A percentile compares a stretch with the other conserved stretches of the same genome.
These are phyloP conservation scores for Pichia inconspicua DNA, from an alignment of 1,139 yeast genomes.

Conservation along the genomic window DNA sequence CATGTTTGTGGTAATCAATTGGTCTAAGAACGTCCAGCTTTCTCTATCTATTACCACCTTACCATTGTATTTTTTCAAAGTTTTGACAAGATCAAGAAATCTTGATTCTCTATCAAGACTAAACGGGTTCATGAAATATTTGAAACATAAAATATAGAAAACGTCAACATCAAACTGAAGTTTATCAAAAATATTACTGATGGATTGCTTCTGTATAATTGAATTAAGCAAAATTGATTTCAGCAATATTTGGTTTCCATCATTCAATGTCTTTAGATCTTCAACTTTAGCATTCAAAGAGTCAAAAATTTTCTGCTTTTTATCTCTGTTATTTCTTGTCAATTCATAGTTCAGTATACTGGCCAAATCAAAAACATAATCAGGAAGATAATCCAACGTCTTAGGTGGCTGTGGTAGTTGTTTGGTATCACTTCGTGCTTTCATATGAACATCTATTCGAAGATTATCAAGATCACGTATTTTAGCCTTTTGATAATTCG, in stretches of 20 bases:
- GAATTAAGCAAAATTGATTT: conserved; percentile 3
- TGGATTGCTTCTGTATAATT: neutral
- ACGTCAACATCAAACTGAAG: conserved; percentile 5
- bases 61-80: neutral
- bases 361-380: conserved; percentile 1
- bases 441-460: neutral
- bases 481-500: neutral
- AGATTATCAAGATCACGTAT: neutral
- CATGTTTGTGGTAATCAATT: neutral
- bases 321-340: neutral
- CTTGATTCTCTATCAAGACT: neutral
- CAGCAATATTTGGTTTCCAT: neutral
- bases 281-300: neutral
- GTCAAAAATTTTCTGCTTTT: neutral
- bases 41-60: neutral
- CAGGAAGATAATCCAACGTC: neutral
- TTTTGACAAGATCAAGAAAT: neutral
- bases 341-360: conserved; percentile 3
- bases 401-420: conserved; percentile 5
- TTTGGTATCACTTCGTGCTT: neutral
- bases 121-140: conserved; percentile 6
- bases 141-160: conserved; percentile 3
- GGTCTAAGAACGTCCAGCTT: conserved; percentile 1
- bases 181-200: neutral
- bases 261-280: neutral